Evolutionary conservation across 495 filamentous ascomycete genomes (phyloP).

Genomic region (Alectoria sarmentosa): DNA sequence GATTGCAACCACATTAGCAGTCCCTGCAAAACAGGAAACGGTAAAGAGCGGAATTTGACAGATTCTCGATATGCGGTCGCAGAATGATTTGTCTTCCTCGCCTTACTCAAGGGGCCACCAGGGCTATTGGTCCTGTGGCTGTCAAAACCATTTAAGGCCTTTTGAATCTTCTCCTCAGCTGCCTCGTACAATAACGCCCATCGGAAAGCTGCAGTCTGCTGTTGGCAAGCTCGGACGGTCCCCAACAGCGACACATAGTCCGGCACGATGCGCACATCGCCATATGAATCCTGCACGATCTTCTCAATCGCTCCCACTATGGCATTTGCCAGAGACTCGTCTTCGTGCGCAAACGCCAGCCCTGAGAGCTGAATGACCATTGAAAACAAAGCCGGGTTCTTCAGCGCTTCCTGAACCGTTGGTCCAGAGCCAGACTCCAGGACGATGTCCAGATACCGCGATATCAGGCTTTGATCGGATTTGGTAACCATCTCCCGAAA

Average conservation of each 20-base stretch:
- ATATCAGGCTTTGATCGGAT: conserved; percentile 15
- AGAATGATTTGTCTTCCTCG: neutral
- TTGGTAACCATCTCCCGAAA: conserved; percentile 16
- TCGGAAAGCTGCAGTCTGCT: conserved; percentile 18
- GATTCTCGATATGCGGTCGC: neutral
- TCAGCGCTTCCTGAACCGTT: conserved; percentile 19
- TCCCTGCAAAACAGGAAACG: conserved; percentile 18
- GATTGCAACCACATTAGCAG: conserved; percentile 19
- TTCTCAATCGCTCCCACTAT: conserved; percentile 16
- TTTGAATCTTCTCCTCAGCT: conserved; percentile 13
- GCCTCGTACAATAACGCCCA: conserved; percentile 18
- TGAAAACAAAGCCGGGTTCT: conserved; percentile 20
- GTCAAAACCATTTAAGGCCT: neutral
- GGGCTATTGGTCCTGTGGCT: neutral
- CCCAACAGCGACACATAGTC: conserved; percentile 16
- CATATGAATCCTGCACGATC: conserved; percentile 10
- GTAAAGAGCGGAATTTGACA: conserved; percentile 1
- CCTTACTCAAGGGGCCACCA: no score
- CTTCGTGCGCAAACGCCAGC: conserved; percentile 14
- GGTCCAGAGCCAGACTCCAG: conserved; percentile 18
- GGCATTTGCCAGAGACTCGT: conserved; percentile 11
- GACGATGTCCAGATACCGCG: conserved; percentile 21
- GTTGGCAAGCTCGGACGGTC: conserved; percentile 16
- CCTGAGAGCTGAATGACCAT: conserved; percentile 22
- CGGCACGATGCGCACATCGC: conserved; percentile 1